Evolutionary conservation across 148 eudicot genomes (phyloP).

Genomic region (Vaccinium darrowii): DNA sequence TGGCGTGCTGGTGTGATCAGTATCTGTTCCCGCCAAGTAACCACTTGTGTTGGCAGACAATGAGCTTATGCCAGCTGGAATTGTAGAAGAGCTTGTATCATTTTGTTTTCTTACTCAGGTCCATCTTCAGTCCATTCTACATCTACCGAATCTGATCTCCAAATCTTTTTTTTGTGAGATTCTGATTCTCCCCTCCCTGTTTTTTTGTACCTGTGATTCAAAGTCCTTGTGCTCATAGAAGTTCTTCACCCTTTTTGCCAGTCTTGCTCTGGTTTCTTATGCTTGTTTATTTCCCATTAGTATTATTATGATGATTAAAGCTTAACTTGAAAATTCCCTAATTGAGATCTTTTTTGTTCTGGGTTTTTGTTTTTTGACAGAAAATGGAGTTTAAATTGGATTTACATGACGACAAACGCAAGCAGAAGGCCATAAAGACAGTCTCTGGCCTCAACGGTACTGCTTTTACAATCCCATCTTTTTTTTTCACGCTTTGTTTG

Average conservation of each 20-base stretch:
- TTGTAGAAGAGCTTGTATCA: no score
- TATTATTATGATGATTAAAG: no score
- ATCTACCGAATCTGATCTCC: background rate
- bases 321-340: background rate
- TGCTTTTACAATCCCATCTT: background rate
- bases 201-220: no score
- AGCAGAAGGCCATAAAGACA: conserved; percentile 72
- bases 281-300: no score
- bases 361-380: conserved; percentile 23
- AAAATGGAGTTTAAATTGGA: conserved; percentile 60
- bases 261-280: no score
- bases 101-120: background rate
- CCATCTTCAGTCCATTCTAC: background rate
- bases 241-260: no score
- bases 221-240: no score
- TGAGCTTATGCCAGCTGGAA: no score
- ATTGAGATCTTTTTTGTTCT: background rate
- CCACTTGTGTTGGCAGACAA: no score
- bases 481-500: background rate
- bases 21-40: no score
- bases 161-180: background rate
- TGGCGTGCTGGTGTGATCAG: no score
- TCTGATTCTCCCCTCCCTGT: background rate
- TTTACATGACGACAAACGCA: conserved; percentile 55
- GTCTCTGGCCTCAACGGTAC: conserved; percentile 64